Percentiles rank a stretch among this genome's conserved stretches.
phyloP scores from a whole-genome alignment of 2,329 filamentous ascomycete genomes.

The Moelleriella libera region DNA sequence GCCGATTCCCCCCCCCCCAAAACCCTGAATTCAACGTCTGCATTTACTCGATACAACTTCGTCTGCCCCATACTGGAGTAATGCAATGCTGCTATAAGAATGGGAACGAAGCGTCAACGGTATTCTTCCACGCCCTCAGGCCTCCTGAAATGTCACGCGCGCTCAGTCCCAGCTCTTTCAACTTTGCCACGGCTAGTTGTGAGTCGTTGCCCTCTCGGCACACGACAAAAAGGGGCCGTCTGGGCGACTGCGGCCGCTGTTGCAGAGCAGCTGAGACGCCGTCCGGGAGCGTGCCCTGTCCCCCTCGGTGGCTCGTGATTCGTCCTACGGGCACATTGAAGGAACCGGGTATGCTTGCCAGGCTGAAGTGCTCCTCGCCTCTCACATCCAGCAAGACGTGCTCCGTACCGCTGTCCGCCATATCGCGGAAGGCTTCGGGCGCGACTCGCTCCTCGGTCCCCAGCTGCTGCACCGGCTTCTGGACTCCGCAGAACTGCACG shows the following conservation, averaged over 20 bases:
- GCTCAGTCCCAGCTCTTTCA: constrained; percentile 47
- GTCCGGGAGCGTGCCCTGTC: constrained; percentile 5
- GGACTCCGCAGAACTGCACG: constrained; percentile 66
- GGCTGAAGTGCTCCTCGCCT: constrained; percentile 70
- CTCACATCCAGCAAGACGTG: constrained; percentile 69
- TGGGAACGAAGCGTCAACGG: constrained; percentile 46
- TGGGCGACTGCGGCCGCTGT: constrained; percentile 6
- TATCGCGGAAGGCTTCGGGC: constrained; percentile 40
- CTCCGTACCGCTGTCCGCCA: constrained; percentile 4
- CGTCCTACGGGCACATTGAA: constrained; percentile 50
- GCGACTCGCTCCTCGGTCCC: constrained; percentile 52
- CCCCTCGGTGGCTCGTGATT: constrained; percentile 38
- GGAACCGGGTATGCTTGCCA: constrained; percentile 62
- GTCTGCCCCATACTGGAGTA: background rate
- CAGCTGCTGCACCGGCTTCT: constrained; percentile 40
- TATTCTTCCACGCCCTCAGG: constrained; percentile 55
- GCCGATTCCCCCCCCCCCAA: no score
- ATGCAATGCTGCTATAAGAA: constrained; percentile 25
- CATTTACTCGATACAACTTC: no score
- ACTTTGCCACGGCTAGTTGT: constrained; percentile 50
- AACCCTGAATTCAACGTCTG: no score
- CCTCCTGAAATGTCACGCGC: constrained; percentile 55
- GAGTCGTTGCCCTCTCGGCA: constrained; percentile 71
- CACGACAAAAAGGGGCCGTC: constrained; percentile 52
- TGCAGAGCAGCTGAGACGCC: constrained; percentile 25